phyloP scores from a whole-genome alignment of 148 eudicot species.

The Silene uniflora region DNA sequence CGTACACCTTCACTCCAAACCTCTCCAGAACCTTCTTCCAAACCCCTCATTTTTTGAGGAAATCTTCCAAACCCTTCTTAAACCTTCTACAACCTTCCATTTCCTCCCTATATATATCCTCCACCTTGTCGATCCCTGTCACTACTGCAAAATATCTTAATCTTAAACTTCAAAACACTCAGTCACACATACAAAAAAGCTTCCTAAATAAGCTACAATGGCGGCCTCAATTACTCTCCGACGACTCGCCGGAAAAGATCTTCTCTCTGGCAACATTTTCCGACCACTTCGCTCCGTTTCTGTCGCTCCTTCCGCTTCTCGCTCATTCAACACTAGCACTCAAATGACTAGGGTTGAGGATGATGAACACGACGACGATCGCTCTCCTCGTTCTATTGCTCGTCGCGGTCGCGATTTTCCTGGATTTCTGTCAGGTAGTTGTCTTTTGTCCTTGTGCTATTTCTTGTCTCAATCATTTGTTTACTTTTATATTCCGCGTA shows the following conservation, averaged over 20 bases:
- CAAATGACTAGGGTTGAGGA: slow-evolving; percentile 41
- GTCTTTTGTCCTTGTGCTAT: slow-evolving; percentile 15
- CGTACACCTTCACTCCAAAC: no score
- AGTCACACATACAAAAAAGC: no score
- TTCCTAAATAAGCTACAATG: slow-evolving; percentile 13
- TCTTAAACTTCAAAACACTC: no score
- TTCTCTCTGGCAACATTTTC: slow-evolving; percentile 26
- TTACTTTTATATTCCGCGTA: no score
- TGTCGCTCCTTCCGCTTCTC: slow-evolving; percentile 26
- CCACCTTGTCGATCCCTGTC: no score
- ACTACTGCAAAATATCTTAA: no score
- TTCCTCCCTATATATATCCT: no score
- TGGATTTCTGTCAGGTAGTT: slow-evolving; percentile 55
- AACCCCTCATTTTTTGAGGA: no score
- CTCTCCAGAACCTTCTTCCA: no score
- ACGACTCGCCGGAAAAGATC: slow-evolving; percentile 27
- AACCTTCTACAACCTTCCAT: no score
- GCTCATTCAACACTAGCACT: slow-evolving; percentile 45
- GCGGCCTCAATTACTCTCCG: slow-evolving; percentile 46
- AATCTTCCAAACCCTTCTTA: no score
- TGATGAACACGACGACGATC: slow-evolving; percentile 28
- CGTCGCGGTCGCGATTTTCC: slow-evolving; percentile 46
- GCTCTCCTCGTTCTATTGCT: slow-evolving; percentile 22
- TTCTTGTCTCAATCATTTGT: no score
- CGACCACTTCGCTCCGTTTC: slow-evolving; percentile 39